These are phyloP conservation scores for Saccharum spontaneum DNA, from an alignment of 176 grass and related monocot species.

Conservation along the genomic window DNA sequence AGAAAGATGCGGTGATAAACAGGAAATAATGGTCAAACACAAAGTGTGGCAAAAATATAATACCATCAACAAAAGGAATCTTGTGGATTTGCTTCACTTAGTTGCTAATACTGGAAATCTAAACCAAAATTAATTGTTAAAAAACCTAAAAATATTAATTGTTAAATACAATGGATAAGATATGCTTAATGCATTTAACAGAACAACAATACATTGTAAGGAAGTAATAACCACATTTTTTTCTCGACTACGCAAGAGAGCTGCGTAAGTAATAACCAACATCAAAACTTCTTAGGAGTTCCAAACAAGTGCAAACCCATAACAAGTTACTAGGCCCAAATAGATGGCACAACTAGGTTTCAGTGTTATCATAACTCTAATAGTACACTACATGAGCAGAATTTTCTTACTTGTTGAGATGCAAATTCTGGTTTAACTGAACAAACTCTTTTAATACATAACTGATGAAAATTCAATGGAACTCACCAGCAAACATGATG, in stretches of 20 bases:
- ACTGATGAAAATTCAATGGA: constrained; percentile 6
- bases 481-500: background rate
- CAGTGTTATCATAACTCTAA: background rate
- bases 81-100: background rate
- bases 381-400: background rate
- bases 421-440: constrained; percentile 17
- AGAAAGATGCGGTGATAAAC: background rate
- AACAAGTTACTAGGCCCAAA: background rate
- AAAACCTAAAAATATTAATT: background rate
- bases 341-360: background rate
- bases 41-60: background rate
- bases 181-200: background rate
- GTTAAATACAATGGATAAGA: background rate
- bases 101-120: background rate
- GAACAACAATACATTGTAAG: background rate
- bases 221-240: background rate
- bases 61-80: background rate
- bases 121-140: background rate
- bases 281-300: background rate
- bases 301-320: background rate
- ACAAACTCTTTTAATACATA: background rate
- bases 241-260: background rate
- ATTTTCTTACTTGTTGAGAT: background rate
- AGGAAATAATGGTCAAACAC: background rate
- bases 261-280: background rate